Evolutionary conservation across 805 yeast genomes (phyloP), one percentile per base, ranked within the genome.

Genomic region (Schizosaccharomyces cryophilus): DNA sequence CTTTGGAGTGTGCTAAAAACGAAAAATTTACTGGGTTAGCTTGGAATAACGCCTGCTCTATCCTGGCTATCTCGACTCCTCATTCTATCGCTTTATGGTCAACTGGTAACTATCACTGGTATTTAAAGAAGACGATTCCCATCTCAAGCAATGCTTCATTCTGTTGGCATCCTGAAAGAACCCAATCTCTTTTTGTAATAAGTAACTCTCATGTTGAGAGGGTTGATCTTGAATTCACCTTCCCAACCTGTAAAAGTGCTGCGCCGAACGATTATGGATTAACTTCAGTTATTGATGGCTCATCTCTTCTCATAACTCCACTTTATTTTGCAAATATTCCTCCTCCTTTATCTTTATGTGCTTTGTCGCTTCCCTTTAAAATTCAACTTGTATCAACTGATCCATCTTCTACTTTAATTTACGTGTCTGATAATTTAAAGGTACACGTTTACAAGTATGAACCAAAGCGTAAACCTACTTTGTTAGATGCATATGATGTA

Each of bases 71-170:
- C 13, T 82, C 79, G 51, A 74, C 85, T 35, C 64, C 71, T 1
- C 77, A 81, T 65, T 73, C 79, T 17, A 77, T 93, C n/a, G 94
- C 85, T 68, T 71, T 93, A 29, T 93, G 96, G 96, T 82, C 94
- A 0, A 76, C 85, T 3, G 88, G 86, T 68, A 93, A 93, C 71
- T 93, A 89, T 71, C 94, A 89, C 68, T 93, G 98, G 98, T 88
- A 85, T 71, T 75, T 89, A 66, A 93, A 93, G 68, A 94, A 85
- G 70, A 94, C 85, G 67, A 71, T 89, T 1, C 69, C 74, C 9
- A 64, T 66, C 40, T 63, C 62, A 2, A 69, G 67, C 29, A 71
- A 64, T 17, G 47, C 69, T 45, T 67, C 70, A 45, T 71, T 78
- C 29, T 21, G 77, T 67, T 93, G 95, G 82, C 96, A 90, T 68